phyloP scores from a whole-genome alignment of 2,329 filamentous ascomycete genomes.

The Fusarium metavorans region DNA sequence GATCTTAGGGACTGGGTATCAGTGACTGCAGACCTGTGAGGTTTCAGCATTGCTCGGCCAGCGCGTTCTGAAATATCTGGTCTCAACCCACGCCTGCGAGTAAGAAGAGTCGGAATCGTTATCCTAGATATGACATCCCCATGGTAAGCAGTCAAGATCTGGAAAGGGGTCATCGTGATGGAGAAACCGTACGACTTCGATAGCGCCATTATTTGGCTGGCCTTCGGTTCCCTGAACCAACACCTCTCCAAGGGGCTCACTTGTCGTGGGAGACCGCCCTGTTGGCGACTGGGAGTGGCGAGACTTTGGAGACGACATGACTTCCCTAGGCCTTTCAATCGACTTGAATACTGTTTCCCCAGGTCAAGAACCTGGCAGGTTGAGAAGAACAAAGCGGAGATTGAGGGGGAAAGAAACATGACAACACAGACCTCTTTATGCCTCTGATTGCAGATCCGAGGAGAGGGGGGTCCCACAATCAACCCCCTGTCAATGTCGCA shows the following conservation, averaged over 20 bases:
- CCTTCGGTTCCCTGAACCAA: background rate
- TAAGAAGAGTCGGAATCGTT: conserved; percentile 33
- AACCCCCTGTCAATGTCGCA: background rate
- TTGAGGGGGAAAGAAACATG: background rate
- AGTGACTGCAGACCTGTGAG: conserved; percentile 12
- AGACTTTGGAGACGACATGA: conserved; percentile 1
- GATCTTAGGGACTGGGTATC: conserved; percentile 35
- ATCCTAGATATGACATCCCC: background rate
- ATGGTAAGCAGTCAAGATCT: background rate
- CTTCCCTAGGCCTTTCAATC: background rate
- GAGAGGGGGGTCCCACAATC: background rate
- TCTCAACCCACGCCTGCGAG: conserved; percentile 12
- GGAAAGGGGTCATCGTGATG: accelerated
- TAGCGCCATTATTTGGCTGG: background rate
- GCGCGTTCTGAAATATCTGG: accelerated
- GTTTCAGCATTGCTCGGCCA: accelerated
- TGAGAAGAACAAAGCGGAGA: background rate
- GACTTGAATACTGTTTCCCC: background rate
- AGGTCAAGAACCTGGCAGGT: background rate
- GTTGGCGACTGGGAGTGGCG: background rate
- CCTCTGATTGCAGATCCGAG: background rate
- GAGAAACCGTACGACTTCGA: conserved; percentile 24
- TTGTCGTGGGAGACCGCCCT: background rate
- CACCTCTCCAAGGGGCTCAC: background rate
- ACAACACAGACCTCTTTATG: background rate